A percentile compares a stretch with the other conserved stretches of the same genome.
Evolutionary conservation across 345 rosid genomes (phyloP).

Genomic region (Brassica cretica): DNA sequence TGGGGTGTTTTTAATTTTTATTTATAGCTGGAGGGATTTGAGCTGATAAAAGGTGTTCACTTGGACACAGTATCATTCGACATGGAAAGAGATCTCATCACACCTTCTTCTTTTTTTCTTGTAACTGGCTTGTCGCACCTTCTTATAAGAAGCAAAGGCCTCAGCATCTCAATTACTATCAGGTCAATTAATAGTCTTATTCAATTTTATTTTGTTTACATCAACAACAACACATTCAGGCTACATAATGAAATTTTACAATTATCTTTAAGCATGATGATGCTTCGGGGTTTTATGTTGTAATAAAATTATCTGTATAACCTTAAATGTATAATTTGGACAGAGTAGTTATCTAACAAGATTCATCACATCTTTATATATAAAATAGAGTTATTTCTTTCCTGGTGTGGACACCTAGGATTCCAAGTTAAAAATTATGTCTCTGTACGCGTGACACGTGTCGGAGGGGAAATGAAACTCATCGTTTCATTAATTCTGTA

Average conservation of each 20-base stretch:
- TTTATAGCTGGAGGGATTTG: slow-evolving; percentile 83
- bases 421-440: too few species aligned
- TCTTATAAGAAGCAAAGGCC: slow-evolving; percentile 95
- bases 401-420: too few species aligned
- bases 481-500: too few species aligned
- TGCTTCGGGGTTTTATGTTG: neutral
- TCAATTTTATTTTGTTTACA: neutral
- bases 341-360: neutral
- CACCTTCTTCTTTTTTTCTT: slow-evolving; percentile 44
- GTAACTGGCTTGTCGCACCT: slow-evolving; percentile 62
- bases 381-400: too few species aligned
- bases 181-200: slow-evolving; percentile 43
- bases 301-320: too few species aligned
- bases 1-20: neutral
- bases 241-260: neutral
- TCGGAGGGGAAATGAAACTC: too few species aligned
- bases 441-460: too few species aligned
- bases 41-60: slow-evolving; percentile 72
- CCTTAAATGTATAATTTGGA: too few species aligned
- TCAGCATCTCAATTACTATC: slow-evolving; percentile 76
- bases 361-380: neutral
- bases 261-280: neutral
- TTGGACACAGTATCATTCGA: slow-evolving; percentile 85
- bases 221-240: neutral
- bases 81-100: slow-evolving; percentile 80